Percentiles rank a stretch among this genome's conserved stretches.
Evolutionary conservation across 495 filamentous ascomycete species (phyloP).

Genomic region (Podospora pseudocomata): DNA sequence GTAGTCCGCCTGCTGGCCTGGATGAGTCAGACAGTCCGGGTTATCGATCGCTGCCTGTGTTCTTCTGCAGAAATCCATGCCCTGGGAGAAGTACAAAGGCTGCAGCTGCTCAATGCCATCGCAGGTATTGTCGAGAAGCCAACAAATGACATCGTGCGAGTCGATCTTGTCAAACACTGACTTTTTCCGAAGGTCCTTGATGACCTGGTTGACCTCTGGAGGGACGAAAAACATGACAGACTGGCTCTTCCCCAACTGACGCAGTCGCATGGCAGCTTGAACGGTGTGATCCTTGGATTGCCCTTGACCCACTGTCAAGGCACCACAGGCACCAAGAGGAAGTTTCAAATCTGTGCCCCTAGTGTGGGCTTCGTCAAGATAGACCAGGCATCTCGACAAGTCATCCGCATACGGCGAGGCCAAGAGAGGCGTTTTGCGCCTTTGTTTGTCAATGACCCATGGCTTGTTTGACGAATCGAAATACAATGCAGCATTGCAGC

Average conservation of each 20-base stretch:
- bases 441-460: constrained; percentile 34
- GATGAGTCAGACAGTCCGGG: constrained; percentile 18
- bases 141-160: constrained; percentile 53
- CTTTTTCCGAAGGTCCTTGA: constrained; percentile 36
- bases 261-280: constrained; percentile 50
- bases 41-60: constrained; percentile 31
- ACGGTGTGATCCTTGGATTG: constrained; percentile 49
- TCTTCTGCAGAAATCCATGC: constrained; percentile 52
- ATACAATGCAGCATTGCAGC: constrained; percentile 35
- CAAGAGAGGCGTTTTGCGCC: constrained; percentile 32
- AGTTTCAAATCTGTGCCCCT: constrained; percentile 50
- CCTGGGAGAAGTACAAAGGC: constrained; percentile 55
- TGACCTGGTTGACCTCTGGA: constrained; percentile 47
- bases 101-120: constrained; percentile 51
- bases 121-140: constrained; percentile 62
- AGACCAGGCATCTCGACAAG: constrained; percentile 43
- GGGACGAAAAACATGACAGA: constrained; percentile 38
- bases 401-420: constrained; percentile 44
- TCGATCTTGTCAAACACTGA: constrained; percentile 26
- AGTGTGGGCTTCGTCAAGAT: constrained; percentile 49
- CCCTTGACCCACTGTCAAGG: constrained; percentile 46
- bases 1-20: constrained; percentile 17
- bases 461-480: constrained; percentile 42
- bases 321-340: constrained; percentile 39
- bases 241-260: constrained; percentile 37